Evolutionary conservation across 805 yeast genomes (phyloP), one percentile per base, ranked within the genome.

Genomic region (Metschnikowia borealis): DNA sequence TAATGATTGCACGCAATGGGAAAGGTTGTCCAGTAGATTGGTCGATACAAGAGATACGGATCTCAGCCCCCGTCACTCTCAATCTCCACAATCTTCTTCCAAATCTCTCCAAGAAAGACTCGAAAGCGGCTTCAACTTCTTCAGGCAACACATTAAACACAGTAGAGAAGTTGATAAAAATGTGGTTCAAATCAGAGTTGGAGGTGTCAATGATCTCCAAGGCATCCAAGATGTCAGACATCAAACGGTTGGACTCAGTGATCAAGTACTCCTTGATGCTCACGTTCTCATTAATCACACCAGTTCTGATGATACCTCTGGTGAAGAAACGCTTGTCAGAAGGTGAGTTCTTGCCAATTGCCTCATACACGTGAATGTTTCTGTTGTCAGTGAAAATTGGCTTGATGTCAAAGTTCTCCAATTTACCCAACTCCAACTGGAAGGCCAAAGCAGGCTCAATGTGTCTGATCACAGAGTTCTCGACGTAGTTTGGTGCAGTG

Each of bases 371-470:
- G 65, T 94, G 99, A 57, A 94, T 88, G 76, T 92, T 91, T 75
- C 98, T 85, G 79, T 94, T 94, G 70, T 91, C 97, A 52, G 97
- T 88, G 75, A 88, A 87, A 49, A 92, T 88, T 47, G 97, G 98
- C 68, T 86, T 89, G 72, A 92, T 89, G 74, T 89, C 84, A 75
- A 94, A 94, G 76, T 94, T 95, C 41, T 96, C 89, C 71, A 94
- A 79, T 74, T 98, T 84, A 62, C 89, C 92, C 56, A 94, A 79
- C 73, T 94, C 99, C 59, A 94, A 80, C 76, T 94, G 99, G 87
- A 84, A 94, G 47, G 99, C 98, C 62, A 92, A 78, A 38, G 98
- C 97, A 21, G 99, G 99, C 71, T 94, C 98, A 60, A 94, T 90
- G 68, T 94, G 97, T 76, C 99, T 90, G 67, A 94, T 87, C 18